Evolutionary conservation across 2,329 filamentous ascomycete species (phyloP), one percentile per base, ranked within the genome.

Genomic region (Helicocarpus griseus): DNA sequence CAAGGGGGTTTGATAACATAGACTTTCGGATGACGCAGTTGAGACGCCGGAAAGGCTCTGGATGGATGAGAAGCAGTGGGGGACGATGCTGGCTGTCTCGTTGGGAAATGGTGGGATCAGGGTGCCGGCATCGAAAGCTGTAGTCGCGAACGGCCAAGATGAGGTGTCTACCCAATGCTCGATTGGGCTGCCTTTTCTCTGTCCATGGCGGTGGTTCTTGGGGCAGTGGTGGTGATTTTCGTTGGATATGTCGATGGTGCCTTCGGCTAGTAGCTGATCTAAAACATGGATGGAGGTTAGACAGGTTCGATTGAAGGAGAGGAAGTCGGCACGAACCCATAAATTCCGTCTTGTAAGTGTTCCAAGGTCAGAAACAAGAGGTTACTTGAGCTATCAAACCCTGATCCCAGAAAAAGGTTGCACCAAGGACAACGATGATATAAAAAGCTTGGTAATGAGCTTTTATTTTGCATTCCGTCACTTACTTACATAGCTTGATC

Each of bases 151-250:
- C 13, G 44, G 44, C 44, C 44, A 47, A 22, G 44, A 47, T 47
- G 29, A 47, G 21, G 44, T 47, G 44, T 47, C 44, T 33, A 47
- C 44, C 44, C 44, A 47, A 47, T 47, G 44, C 14, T 47, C 29
- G 19, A 47, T 47, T 36, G 44, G 44, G 44, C 44, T 47, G 19
- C 29, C 44, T 36, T 36, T 47, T 14, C n/a, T 19, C 5, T 44
- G 41, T 29, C 24, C 41, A 29, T 31, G 41, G 29, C 9, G 14
- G 21, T 26, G 9, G 31, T 36, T 24, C 7, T 24, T 35, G 8
- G 33, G 8, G 28, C 29, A 21, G 9, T 47, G 29, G 17, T 19
- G 24, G 28, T 31, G 28, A 14, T 21, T 28, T 9, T 14, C 35
- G 44, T 28, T 17, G 17, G 19, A 19, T n/a, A 44, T 22, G 9